Evolutionary conservation across 129 eudicot species (phyloP).

Genomic region (Flaveria ramosissima): DNA sequence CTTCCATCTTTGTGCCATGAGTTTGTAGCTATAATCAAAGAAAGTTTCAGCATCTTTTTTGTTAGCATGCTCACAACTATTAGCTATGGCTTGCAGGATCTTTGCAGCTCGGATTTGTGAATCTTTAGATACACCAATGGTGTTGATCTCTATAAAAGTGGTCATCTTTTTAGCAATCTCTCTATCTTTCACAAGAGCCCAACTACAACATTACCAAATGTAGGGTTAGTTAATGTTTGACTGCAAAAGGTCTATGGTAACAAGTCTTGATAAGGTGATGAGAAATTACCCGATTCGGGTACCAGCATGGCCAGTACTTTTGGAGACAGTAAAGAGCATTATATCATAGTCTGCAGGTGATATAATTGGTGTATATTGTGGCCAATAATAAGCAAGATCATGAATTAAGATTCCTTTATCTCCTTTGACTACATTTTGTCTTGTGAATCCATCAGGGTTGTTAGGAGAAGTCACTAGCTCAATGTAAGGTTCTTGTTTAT

Average conservation of each 20-base stretch:
- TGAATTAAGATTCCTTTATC: conserved; percentile 64
- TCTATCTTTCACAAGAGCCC: conserved; percentile 79
- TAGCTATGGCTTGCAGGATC: conserved; percentile 48
- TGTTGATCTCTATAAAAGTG: conserved; percentile 54
- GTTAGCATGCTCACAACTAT: conserved; percentile 37
- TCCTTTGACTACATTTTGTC: conserved; percentile 71
- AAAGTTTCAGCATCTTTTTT: conserved; percentile 33
- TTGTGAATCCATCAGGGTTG: conserved; percentile 84
- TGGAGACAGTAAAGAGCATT: conserved; percentile 94
- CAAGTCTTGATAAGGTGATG: background rate
- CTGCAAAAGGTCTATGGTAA: background rate
- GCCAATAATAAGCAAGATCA: conserved; percentile 98
- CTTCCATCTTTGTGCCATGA: conserved; percentile 67
- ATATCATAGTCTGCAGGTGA: conserved; percentile 69
- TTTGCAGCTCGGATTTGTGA: conserved; percentile 68
- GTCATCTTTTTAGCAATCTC: conserved; percentile 63
- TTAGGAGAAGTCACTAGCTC: conserved; percentile 96
- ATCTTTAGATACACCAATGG: conserved; percentile 78
- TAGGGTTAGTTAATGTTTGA: conserved; percentile 5
- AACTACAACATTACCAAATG: conserved; percentile 32
- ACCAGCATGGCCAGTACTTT: conserved; percentile 97
- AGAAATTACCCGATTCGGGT: conserved; percentile 75
- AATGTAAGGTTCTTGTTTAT: conserved; percentile 67
- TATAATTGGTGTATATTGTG: conserved; percentile 84
- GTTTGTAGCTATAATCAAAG: conserved; percentile 41